These are phyloP conservation scores for Dactylella cylindrospora DNA, from an alignment of 2,329 filamentous ascomycete species.

Conservation along the genomic window DNA sequence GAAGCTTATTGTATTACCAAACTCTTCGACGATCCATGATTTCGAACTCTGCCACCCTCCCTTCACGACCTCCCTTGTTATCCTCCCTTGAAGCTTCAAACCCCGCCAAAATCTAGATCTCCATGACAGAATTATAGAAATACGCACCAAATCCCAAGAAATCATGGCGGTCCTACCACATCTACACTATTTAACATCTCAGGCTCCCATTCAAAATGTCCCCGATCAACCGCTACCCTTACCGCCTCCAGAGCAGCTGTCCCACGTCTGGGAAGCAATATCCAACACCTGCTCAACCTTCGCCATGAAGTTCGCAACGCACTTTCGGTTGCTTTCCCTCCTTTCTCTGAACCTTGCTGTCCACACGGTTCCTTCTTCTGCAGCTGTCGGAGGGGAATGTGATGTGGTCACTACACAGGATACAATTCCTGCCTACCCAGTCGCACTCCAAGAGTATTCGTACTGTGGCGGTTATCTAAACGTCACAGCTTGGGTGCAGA, in stretches of 20 bases:
- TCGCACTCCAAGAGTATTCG: conserved; percentile 37
- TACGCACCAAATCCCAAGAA: too few species aligned
- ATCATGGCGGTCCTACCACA: conserved; percentile 24
- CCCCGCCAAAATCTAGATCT: neutral
- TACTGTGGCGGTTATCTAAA: conserved; percentile 40
- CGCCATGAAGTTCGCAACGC: conserved; percentile 32
- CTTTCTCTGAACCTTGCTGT: conserved; percentile 19
- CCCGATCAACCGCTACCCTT: conserved; percentile 14
- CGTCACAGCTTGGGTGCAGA: conserved; percentile 35
- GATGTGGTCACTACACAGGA: conserved; percentile 19
- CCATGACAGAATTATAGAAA: neutral
- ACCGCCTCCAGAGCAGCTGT: conserved; percentile 11
- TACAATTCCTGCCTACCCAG: conserved; percentile 28
- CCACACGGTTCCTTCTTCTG: conserved; percentile 19
- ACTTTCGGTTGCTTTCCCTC: conserved; percentile 29
- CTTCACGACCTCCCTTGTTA: conserved; percentile 5
- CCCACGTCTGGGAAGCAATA: conserved; percentile 32
- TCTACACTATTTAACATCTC: conserved; percentile 33
- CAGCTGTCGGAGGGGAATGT: conserved; percentile 3
- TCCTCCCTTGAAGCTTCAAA: neutral
- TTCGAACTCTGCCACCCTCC: too few species aligned
- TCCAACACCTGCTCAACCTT: conserved; percentile 22
- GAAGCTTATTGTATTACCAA: too few species aligned
- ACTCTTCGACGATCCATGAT: too few species aligned
- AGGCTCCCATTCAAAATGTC: conserved; percentile 28